Conservation (phyloP, 192 early-diverging fungal genomes). For the Coemansia guatemalensis region DNA sequence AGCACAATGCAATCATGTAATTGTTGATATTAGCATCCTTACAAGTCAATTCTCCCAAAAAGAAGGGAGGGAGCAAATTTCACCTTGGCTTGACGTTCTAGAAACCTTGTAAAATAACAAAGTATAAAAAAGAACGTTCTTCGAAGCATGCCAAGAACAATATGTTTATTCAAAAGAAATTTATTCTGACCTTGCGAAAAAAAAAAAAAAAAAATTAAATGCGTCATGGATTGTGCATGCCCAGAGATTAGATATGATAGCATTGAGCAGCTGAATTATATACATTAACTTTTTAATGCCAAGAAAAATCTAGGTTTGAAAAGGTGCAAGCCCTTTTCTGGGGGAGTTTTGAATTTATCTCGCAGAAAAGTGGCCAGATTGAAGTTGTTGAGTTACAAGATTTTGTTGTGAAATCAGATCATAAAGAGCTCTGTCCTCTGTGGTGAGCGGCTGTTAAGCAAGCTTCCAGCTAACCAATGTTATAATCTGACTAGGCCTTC, state of each 20-base stretch:
- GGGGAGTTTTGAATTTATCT: too few relatives aligned
- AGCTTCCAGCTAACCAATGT: too few relatives aligned
- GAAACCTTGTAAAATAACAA: background rate
- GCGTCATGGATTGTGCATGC: background rate
- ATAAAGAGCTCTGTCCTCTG: too few relatives aligned
- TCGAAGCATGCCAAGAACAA: background rate
- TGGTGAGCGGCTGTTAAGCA: too few relatives aligned
- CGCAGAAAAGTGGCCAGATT: too few relatives aligned
- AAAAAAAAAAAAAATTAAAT: background rate
- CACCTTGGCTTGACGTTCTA: background rate
- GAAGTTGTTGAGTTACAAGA: too few relatives aligned
- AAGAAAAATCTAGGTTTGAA: too few relatives aligned
- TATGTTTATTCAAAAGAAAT: background rate
- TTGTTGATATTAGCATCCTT: slow-evolving; percentile 1
- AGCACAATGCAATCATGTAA: background rate
- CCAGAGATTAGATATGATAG: background rate
- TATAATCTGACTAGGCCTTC: too few relatives aligned
- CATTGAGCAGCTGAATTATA: background rate
- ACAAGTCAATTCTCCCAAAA: background rate
- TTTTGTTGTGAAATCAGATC: too few relatives aligned
- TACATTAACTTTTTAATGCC: background rate
- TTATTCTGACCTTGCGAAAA: background rate
- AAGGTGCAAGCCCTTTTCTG: too few relatives aligned
- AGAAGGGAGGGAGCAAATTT: background rate
- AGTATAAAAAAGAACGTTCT: background rate